Evolutionary conservation across 305 asterid genomes (phyloP), one percentile per base, ranked within the genome.

Genomic region (Ilex paraguariensis): DNA sequence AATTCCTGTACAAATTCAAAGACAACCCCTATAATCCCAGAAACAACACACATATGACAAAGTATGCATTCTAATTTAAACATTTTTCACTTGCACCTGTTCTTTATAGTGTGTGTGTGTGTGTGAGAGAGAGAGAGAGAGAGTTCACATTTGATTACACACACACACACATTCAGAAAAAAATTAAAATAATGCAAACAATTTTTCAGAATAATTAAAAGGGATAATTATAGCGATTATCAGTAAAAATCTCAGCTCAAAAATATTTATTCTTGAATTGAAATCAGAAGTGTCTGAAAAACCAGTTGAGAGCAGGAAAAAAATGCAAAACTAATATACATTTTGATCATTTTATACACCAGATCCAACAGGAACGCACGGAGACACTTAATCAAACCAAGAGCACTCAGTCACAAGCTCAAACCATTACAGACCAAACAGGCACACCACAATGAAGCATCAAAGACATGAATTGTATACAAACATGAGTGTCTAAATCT

Each of bases 301-400:
- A 46, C 5, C 16, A 12, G 44, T 9, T 40, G 13, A 33, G n/a
- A 16, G 17, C 40, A 56, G 9, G 9, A 36, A 8, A 36, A 8
- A 71, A 57, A 14, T 13, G 15, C 28, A 15, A 61, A 60, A 51
- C 33, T 11, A 31, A 39, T 58, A 60, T 6, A 21, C 1, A 21
- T 21, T 21, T 21, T 21, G 28, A 21, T 21, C 28, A 21, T 21
- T 21, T 21, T 21, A 21, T 21, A 21, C 58, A 71, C 56, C 77
- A 72, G 81, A 65, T 77, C 80, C 72, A 74, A 64, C 42, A 46
- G 65, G 60, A 21, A 61, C 28, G 28, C 28, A 53, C 33, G 58
- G 50, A 52, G 28, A 21, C 54, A 21, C 28, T 21, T 1, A 58
- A 57, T 44, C 50, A 60, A 72, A 32, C 59, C 13, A 63, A 66